Conservation (phyloP, 805 yeast genomes). For the Grigorovia yakushimaensis region DNA sequence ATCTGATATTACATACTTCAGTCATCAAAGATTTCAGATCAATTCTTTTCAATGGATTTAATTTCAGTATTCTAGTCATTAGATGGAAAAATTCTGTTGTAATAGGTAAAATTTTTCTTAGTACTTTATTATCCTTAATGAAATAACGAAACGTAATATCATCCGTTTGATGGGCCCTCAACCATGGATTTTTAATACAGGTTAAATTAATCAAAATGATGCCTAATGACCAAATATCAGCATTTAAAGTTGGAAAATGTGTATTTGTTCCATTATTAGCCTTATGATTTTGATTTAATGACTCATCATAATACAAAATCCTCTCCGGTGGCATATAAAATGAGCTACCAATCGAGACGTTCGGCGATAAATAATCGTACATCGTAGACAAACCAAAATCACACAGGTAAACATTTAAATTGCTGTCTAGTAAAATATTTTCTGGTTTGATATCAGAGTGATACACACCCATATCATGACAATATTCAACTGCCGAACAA, state of each 20-base stretch:
- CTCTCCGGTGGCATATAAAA: conserved; percentile 93
- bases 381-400: conserved; percentile 88
- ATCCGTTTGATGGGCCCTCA: conserved; percentile 55
- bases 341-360: conserved; percentile 76
- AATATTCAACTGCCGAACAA: conserved; percentile 70
- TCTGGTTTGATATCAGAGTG: conserved; percentile 97
- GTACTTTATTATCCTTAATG: conserved; percentile 43
- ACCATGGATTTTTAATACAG: conserved; percentile 87
- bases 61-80: conserved; percentile 29
- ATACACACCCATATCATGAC: conserved; percentile 76
- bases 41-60: conserved; percentile 30
- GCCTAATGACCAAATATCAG: conserved; percentile 84
- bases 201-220: conserved; percentile 70
- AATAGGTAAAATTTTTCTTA: conserved; percentile 64
- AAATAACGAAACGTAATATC: conserved; percentile 61
- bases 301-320: conserved; percentile 21
- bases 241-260: conserved; percentile 52
- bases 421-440: conserved; percentile 66
- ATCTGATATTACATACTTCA: conserved; percentile 15
- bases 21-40: conserved; percentile 14
- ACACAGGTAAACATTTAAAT: conserved; percentile 48
- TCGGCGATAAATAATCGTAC: conserved; percentile 47
- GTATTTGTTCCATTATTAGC: neutral
- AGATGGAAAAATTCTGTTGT: conserved; percentile 50
- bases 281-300: neutral